Evolutionary conservation across 306 rosid species (phyloP).

Genomic region (Alnus glutinosa): DNA sequence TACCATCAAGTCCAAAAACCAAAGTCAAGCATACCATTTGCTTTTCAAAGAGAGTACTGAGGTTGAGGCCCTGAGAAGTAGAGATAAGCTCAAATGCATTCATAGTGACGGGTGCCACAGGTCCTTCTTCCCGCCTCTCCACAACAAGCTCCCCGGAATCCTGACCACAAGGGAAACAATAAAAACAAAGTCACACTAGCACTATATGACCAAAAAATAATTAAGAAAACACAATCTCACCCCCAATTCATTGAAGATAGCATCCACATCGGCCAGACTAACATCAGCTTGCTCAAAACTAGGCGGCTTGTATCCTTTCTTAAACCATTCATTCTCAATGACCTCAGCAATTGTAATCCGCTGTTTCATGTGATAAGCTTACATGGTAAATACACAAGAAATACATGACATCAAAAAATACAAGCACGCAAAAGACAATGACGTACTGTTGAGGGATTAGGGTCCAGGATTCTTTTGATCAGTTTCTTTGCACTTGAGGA

Average conservation of each 20-base stretch:
- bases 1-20: neutral
- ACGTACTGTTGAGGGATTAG: conserved; percentile 77
- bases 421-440: conserved; percentile 14
- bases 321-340: conserved; percentile 94
- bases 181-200: conserved; percentile 26
- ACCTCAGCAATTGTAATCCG: conserved; percentile 78
- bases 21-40: conserved; percentile 67
- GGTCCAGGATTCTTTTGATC: conserved; percentile 87
- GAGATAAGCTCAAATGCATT: conserved; percentile 98
- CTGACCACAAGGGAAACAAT: conserved; percentile 38
- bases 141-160: conserved; percentile 67
- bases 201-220: conserved; percentile 12
- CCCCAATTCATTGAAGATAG: conserved; percentile 60
- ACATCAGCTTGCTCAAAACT: conserved; percentile 71
- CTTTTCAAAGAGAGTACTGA: conserved; percentile 80
- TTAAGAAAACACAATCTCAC: conserved; percentile 44
- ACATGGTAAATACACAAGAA: conserved; percentile 1
- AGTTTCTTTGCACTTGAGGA: conserved; percentile 85
- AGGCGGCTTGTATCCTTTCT: conserved; percentile 88
- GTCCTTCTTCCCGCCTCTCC: conserved; percentile 65
- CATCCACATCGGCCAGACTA: conserved; percentile 71
- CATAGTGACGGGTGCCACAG: conserved; percentile 70
- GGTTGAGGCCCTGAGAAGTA: conserved; percentile 91
- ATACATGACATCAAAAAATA: neutral
- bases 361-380: conserved; percentile 49